phyloP scores from a whole-genome alignment of 352 stramenopile species.

The Plasmopara viticola region DNA sequence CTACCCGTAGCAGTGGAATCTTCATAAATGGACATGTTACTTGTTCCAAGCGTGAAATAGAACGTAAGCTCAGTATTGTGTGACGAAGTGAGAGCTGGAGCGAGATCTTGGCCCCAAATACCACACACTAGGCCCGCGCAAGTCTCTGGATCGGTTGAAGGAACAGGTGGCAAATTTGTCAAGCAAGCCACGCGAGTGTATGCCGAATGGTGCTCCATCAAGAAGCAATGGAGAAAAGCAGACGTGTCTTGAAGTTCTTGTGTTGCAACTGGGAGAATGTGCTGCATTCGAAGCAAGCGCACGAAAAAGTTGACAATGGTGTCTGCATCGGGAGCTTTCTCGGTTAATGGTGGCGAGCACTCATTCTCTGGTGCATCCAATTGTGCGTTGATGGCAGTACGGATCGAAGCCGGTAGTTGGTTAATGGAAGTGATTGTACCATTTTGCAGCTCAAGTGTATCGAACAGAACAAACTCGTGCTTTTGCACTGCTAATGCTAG shows the following conservation, averaged over 20 bases:
- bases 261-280: conserved; percentile 32
- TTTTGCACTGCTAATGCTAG: conserved; percentile 37
- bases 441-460: conserved; percentile 56
- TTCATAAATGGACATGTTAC: conserved; percentile 27
- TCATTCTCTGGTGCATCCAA: conserved; percentile 7
- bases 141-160: conserved; percentile 48
- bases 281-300: conserved; percentile 36
- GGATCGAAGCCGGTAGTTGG: conserved; percentile 41
- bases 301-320: conserved; percentile 63
- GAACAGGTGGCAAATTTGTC: conserved; percentile 33
- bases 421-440: conserved; percentile 34
- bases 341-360: neutral
- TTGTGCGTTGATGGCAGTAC: conserved; percentile 25
- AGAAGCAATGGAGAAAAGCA: conserved; percentile 45
- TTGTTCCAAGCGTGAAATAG: conserved; percentile 60
- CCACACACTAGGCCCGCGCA: conserved; percentile 46
- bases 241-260: conserved; percentile 29
- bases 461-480: conserved; percentile 44
- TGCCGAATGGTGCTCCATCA: conserved; percentile 48
- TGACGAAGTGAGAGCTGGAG: conserved; percentile 29
- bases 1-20: conserved; percentile 11
- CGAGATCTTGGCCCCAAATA: conserved; percentile 52
- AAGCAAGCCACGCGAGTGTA: conserved; percentile 57
- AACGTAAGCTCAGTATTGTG: conserved; percentile 26
- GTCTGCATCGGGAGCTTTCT: conserved; percentile 9